These are phyloP conservation scores for Diaporthe sp. DNA, from an alignment of 2,329 filamentous ascomycete genomes.

Conservation along the genomic window DNA sequence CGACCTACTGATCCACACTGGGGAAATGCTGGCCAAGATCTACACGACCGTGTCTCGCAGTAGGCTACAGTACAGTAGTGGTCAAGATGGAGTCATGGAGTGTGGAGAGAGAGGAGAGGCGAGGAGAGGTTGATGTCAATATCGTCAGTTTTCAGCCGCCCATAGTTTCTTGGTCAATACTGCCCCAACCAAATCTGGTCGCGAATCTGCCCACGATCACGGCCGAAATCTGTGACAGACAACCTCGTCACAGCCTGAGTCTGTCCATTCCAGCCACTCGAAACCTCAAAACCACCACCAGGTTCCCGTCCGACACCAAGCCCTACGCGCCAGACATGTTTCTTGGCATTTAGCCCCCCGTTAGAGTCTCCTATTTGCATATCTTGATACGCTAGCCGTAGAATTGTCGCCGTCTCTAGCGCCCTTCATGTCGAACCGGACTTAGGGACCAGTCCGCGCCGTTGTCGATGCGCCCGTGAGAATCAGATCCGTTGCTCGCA, in stretches of 20 bases:
- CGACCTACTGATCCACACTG: slow-evolving; percentile 5
- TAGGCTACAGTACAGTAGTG: neutral
- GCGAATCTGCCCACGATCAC: slow-evolving; percentile 13
- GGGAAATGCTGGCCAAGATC: neutral
- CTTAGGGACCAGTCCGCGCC: neutral
- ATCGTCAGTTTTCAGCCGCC: slow-evolving; percentile 21
- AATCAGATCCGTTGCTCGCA: slow-evolving; percentile 8
- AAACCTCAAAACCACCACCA: neutral
- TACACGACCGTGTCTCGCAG: neutral
- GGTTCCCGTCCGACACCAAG: neutral
- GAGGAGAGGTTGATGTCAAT: slow-evolving; percentile 19
- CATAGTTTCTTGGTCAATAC: neutral
- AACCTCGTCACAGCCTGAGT: neutral
- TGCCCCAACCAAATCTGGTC: neutral
- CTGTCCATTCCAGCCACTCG: slow-evolving; percentile 9
- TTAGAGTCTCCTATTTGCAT: neutral
- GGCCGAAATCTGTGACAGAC: neutral
- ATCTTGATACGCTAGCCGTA: neutral
- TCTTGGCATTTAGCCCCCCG: slow-evolving; percentile 20
- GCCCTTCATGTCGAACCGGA: neutral
- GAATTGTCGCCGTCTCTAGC: slow-evolving; percentile 9
- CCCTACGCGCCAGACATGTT: slow-evolving; percentile 16
- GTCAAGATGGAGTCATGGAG: slow-evolving; percentile 2
- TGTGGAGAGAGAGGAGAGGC: neutral
- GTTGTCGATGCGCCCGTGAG: neutral